Evolutionary conservation across 2,329 filamentous ascomycete species (phyloP).

Genomic region (Talaromyces sp.): DNA sequence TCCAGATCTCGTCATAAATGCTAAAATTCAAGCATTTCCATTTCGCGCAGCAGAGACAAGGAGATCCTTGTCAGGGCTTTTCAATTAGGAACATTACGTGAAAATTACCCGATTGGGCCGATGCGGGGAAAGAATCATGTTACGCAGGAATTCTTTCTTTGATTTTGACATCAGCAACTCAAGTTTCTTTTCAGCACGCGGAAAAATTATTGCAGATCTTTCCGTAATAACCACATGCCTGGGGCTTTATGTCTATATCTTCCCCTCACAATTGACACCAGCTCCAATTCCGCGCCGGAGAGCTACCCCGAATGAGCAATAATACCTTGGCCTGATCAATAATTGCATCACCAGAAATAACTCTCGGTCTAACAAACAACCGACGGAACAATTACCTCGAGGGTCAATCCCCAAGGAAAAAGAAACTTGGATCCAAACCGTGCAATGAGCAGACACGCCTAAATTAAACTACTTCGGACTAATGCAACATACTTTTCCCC

Average conservation of each 20-base stretch:
- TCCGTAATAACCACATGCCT: no score
- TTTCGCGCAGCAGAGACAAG: not conserved
- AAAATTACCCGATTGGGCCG: conserved; percentile 10
- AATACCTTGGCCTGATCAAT: not conserved
- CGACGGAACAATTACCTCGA: not conserved
- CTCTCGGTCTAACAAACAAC: not conserved
- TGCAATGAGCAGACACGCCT: not conserved
- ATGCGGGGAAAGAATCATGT: not conserved
- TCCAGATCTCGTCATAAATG: not conserved
- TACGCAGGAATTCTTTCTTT: not conserved
- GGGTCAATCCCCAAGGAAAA: not conserved
- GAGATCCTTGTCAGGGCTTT: not conserved
- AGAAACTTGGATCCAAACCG: not conserved
- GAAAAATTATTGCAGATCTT: not conserved
- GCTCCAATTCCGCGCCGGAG: not conserved
- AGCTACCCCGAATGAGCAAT: not conserved
- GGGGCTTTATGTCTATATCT: no score
- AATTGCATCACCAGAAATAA: not conserved
- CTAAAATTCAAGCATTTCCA: not conserved
- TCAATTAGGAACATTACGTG: conserved; percentile 8
- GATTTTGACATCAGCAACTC: not conserved
- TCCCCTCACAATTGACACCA: no score
- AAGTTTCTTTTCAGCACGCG: not conserved
- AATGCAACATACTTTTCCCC: not conserved
- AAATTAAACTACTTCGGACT: not conserved